Evolutionary conservation across 2,329 filamentous ascomycete genomes (phyloP).

Genomic region (Ascochyta viciae-villosae): DNA sequence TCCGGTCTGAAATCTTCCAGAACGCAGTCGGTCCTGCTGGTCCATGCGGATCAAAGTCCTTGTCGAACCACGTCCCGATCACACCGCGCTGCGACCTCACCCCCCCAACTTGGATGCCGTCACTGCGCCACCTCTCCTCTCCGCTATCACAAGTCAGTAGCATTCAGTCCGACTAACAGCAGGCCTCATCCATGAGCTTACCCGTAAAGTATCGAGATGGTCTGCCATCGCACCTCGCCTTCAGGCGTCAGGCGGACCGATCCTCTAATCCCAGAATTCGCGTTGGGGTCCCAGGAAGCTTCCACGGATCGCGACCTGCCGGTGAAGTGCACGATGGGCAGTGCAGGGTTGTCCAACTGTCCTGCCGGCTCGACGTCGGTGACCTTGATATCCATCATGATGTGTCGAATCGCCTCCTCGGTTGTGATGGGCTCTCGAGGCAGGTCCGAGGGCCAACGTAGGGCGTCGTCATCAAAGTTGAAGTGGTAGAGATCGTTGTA

Average conservation of each 20-base stretch:
- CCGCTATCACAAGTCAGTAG: constrained; percentile 55
- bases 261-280: constrained; percentile 70
- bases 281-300: constrained; percentile 71
- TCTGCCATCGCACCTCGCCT: constrained; percentile 78
- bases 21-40: constrained; percentile 78
- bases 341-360: constrained; percentile 62
- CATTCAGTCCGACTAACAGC: constrained; percentile 5
- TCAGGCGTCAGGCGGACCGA: constrained; percentile 70
- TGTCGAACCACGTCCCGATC: constrained; percentile 80
- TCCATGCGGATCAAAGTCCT: constrained; percentile 71
- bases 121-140: constrained; percentile 76
- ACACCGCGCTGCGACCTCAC: constrained; percentile 70
- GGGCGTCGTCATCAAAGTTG: constrained; percentile 66
- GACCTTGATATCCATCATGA: constrained; percentile 71
- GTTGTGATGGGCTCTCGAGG: constrained; percentile 63
- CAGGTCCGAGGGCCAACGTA: constrained; percentile 45
- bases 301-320: constrained; percentile 69
- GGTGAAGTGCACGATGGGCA: constrained; percentile 72
- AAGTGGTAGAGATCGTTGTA: constrained; percentile 69
- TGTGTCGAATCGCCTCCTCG: constrained; percentile 73
- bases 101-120: constrained; percentile 77
- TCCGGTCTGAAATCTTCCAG: constrained; percentile 72
- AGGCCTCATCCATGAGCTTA: constrained; percentile 29
- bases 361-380: constrained; percentile 66
- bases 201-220: constrained; percentile 67